These are phyloP conservation scores for Lactarius indigo DNA, from an alignment of 768 basidiomycete species.

Conservation along the genomic window DNA sequence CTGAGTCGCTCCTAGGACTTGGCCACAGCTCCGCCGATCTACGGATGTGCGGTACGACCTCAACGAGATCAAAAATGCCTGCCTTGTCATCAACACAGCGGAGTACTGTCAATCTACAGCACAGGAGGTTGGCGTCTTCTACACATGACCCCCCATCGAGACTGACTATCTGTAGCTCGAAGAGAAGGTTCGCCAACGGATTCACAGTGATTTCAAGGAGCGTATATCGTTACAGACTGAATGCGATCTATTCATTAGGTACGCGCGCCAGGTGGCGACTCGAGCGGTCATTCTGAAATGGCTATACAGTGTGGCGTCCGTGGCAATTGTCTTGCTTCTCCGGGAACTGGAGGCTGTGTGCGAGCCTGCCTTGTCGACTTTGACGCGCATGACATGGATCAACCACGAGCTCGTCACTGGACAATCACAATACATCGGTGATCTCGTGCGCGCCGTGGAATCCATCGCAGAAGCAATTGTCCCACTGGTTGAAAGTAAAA, in stretches of 20 bases:
- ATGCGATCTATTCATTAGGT: constrained; percentile 89
- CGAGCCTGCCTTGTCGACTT: constrained; percentile 72
- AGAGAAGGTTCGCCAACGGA: constrained; percentile 82
- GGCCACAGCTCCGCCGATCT: constrained; percentile 56
- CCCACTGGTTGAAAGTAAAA: constrained; percentile 88
- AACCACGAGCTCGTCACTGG: constrained; percentile 81
- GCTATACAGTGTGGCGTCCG: constrained; percentile 67
- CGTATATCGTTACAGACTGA: constrained; percentile 81
- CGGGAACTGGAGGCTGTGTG: constrained; percentile 82
- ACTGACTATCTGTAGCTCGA: constrained; percentile 59
- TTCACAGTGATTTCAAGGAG: constrained; percentile 71
- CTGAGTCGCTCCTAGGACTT: constrained; percentile 35
- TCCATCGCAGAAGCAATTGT: constrained; percentile 74
- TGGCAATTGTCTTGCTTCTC: constrained; percentile 74
- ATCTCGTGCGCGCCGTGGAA: constrained; percentile 71
- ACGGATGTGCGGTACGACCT: constrained; percentile 75
- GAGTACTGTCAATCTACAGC: constrained; percentile 96
- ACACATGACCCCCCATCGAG: background rate
- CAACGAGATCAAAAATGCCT: constrained; percentile 73
- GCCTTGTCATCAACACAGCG: constrained; percentile 92
- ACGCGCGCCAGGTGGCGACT: constrained; percentile 28
- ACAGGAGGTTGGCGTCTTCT: constrained; percentile 52
- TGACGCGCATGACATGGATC: constrained; percentile 78
- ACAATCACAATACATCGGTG: constrained; percentile 75
- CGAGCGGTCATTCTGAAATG: background rate